A percentile compares a stretch with the other conserved stretches of the same genome.
phyloP scores from a whole-genome alignment of 495 filamentous ascomycete genomes.

The Chaetomidium leptoderma region DNA sequence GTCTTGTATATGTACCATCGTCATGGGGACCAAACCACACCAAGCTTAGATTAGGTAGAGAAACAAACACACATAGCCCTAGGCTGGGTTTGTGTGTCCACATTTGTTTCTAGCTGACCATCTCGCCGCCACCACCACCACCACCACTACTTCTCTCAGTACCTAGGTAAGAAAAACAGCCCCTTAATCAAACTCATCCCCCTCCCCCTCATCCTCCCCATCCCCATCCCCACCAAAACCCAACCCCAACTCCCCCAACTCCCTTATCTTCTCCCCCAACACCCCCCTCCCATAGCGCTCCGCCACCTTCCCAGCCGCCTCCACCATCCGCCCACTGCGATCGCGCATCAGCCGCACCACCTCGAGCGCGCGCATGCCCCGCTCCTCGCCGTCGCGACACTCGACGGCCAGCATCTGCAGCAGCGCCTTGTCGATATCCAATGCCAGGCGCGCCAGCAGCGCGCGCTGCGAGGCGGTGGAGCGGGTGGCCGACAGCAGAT shows the following conservation, averaged over 20 bases:
- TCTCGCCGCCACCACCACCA: not conserved
- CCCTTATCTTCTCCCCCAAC: constrained; percentile 79
- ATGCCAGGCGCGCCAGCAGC: constrained; percentile 62
- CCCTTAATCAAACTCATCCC: constrained; percentile 1
- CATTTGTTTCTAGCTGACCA: too few species aligned
- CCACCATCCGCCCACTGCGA: constrained; percentile 74
- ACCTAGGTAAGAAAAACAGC: not conserved
- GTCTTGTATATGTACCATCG: constrained; percentile 1
- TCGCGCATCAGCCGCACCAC: constrained; percentile 72
- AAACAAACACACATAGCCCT: not conserved
- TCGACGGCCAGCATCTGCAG: constrained; percentile 86
- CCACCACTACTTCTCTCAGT: not conserved
- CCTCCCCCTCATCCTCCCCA: constrained; percentile 6
- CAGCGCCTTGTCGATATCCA: constrained; percentile 80
- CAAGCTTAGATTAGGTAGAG: too few species aligned
- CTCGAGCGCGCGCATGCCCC: constrained; percentile 91
- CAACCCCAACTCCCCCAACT: constrained; percentile 63
- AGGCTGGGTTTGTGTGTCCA: too few species aligned
- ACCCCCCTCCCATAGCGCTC: constrained; percentile 70
- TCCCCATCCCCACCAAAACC: constrained; percentile 53
- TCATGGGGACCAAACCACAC: not conserved
- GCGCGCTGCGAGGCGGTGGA: constrained; percentile 56
- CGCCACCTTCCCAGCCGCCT: constrained; percentile 79
- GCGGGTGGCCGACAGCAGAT: constrained; percentile 51
- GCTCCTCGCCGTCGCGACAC: constrained; percentile 78